phyloP scores from a whole-genome alignment of 441 rosid genomes.

The Flueggea neowawraea region DNA sequence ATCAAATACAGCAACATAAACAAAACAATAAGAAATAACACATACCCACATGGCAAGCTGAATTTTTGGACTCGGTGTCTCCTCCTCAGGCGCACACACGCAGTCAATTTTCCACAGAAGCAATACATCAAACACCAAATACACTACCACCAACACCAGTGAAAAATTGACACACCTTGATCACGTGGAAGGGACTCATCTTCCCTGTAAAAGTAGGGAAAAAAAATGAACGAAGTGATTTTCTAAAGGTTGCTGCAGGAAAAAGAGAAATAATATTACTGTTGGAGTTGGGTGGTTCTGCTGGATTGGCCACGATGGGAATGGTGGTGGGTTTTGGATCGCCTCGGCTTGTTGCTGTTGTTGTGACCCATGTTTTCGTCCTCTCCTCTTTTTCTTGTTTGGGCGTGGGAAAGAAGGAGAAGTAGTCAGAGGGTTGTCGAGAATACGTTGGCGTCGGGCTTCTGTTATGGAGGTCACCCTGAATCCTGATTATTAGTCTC shows the following conservation, averaged over 20 bases:
- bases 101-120: not conserved
- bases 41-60: slow-evolving; percentile 99
- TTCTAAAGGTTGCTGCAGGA: not conserved
- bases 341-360: slow-evolving; percentile 36
- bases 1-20: not conserved
- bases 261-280: slow-evolving; percentile 21
- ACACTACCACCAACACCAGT: not conserved
- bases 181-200: slow-evolving; percentile 77
- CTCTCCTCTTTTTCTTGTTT: not conserved
- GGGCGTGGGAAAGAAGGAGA: not conserved
- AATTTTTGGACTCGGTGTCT: slow-evolving; percentile 46
- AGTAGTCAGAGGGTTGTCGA: not conserved
- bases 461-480: no score
- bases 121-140: slow-evolving; percentile 24
- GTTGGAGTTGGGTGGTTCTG: slow-evolving; percentile 33
- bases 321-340: slow-evolving; percentile 47
- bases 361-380: slow-evolving; percentile 68
- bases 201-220: slow-evolving; percentile 42
- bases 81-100: slow-evolving; percentile 41
- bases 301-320: slow-evolving; percentile 59
- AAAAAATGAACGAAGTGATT: not conserved
- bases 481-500: no score
- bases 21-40: not conserved
- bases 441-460: no score
- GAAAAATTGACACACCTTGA: slow-evolving; percentile 37